Evolutionary conservation across 768 basidiomycete genomes (phyloP), one percentile per base, ranked within the genome.

Genomic region (Podaxis rugospora): DNA sequence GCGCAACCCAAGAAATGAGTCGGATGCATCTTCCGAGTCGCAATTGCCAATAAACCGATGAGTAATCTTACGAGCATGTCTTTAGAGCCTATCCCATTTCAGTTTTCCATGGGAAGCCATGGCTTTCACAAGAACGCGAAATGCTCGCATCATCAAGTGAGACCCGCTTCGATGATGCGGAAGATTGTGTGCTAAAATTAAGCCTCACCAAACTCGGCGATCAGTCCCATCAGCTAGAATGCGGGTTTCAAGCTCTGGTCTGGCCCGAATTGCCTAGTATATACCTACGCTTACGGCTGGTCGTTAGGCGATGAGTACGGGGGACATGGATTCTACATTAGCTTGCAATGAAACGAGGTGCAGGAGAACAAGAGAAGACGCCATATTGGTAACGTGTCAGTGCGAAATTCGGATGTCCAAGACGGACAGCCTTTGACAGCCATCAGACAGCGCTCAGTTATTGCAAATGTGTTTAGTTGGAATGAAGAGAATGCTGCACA

Each of bases 361-460:
- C 6, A 59, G 49, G 32, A 32, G 50, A 59, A 40, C n/a, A 16
- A 51, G 50, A 27, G 37, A 27, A 32, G 39, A 51, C 5, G 13
- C 23, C 36, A 7, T 27, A 59, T 58, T 47, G 51, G 27, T n/a
- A 13, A 21, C 32, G 1, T 21, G 23, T 14, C 57, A n/a, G 21
- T 51, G 50, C 37, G 28, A 14, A 51, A 58, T 51, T 39, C 36
- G 51, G 18, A 16, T 18, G 14, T 18, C 21, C n/a, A 49, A 23
- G 16, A 40, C 23, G 44, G 37, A 61, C 59, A 61, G 59, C 59
- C 59, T 61, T 27, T 61, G 59, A 55, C 52, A 54, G 40, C 35
- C 25, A 61, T 61, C 59, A 61, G 32, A 49, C 59, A 60, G 50
- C 50, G 46, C 52, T 49, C 44, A 54, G 36, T 9, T 9, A 32